Evolutionary conservation across 148 eudicot species (phyloP).

Genomic region (Rheum nobile): DNA sequence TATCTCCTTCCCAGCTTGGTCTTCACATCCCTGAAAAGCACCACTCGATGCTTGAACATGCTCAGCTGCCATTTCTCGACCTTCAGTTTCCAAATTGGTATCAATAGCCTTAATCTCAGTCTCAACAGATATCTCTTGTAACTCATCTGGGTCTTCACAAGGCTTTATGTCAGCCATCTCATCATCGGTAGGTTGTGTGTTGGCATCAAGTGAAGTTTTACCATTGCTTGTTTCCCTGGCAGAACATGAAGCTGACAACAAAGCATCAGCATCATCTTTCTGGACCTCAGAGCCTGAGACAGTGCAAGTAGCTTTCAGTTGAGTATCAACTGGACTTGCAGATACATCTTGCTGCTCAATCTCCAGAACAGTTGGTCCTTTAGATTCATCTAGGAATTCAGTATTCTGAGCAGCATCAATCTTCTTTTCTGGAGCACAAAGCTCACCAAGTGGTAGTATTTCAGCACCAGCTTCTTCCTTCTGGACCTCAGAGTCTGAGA

Average conservation of each 20-base stretch:
- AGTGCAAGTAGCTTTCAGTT: neutral
- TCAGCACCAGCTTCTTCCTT: neutral
- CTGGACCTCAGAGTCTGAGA: neutral
- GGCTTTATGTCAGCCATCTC: neutral
- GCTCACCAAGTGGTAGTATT: neutral
- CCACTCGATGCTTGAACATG: neutral
- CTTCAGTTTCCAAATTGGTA: neutral
- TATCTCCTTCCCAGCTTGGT: neutral
- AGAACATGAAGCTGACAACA: neutral
- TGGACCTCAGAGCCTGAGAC: neutral
- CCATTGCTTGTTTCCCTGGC: neutral
- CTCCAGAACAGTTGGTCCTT: neutral
- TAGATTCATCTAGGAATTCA: neutral
- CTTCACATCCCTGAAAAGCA: neutral
- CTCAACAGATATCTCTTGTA: neutral
- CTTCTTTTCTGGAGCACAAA: neutral
- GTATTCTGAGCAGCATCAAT: neutral
- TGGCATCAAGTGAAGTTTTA: neutral
- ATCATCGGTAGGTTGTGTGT: neutral
- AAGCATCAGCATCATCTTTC: neutral
- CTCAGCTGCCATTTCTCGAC: neutral
- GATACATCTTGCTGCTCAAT: slow-evolving; percentile 3
- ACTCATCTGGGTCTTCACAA: neutral
- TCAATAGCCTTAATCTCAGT: neutral
- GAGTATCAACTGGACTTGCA: neutral